phyloP scores from a whole-genome alignment of 2,329 filamentous ascomycete species.

The Fusarium coicis region DNA sequence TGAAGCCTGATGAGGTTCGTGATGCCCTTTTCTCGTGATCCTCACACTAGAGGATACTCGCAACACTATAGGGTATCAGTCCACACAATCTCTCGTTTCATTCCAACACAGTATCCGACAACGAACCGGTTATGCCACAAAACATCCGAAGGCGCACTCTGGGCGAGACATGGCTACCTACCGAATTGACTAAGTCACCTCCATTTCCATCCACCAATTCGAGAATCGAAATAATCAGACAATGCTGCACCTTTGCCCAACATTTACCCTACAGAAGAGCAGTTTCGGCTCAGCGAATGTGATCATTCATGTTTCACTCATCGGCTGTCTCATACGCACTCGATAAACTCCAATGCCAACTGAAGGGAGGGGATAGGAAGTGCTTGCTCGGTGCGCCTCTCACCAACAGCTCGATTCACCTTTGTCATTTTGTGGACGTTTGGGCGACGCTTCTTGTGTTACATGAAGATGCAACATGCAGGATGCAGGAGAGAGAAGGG shows the following conservation, averaged over 20 bases:
- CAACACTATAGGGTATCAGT: background rate
- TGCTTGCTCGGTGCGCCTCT: background rate
- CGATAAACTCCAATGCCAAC: background rate
- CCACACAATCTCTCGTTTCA: background rate
- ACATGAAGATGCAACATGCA: background rate
- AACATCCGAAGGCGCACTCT: background rate
- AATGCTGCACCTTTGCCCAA: background rate
- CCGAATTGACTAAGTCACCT: background rate
- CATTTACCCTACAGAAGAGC: constrained; percentile 15
- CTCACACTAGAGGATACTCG: background rate
- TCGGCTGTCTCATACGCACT: constrained; percentile 9
- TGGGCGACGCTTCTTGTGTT: background rate
- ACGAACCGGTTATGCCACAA: background rate
- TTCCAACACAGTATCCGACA: constrained; percentile 9
- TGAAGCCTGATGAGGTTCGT: background rate
- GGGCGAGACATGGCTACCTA: constrained; percentile 7
- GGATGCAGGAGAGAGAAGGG: background rate
- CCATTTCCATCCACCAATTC: background rate
- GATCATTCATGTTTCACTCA: background rate
- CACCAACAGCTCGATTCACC: background rate
- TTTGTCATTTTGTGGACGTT: background rate
- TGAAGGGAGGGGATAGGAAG: constrained; percentile 5
- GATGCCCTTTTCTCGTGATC: background rate
- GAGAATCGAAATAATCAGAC: constrained; percentile 1
- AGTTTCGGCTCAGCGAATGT: background rate